These are phyloP conservation scores for Anaeromyces robustus DNA, from an alignment of 192 early-diverging fungal species.

Conservation along the genomic window DNA sequence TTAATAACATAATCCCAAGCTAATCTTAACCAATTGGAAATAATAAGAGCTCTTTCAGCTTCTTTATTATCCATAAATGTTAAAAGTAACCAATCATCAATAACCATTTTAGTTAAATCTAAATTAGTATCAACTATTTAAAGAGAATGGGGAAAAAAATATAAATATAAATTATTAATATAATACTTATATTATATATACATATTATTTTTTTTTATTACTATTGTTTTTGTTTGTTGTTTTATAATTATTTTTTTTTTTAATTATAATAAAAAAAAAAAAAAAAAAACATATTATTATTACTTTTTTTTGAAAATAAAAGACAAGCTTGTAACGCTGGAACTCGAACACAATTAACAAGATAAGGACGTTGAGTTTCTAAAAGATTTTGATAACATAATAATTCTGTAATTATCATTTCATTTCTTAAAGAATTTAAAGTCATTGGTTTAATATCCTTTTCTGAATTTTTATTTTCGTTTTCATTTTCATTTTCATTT, in stretches of 20 bases:
- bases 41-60: slow-evolving; percentile 19
- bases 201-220: no score
- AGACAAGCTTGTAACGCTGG: slow-evolving; percentile 35
- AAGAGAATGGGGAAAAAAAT: background rate
- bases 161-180: no score
- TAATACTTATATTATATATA: no score
- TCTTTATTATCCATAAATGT: slow-evolving; percentile 19
- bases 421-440: slow-evolving; percentile 13
- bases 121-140: slow-evolving; percentile 34
- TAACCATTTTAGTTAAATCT: slow-evolving; percentile 30
- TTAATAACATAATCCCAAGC: slow-evolving; percentile 26
- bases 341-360: slow-evolving; percentile 39
- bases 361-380: slow-evolving; percentile 50
- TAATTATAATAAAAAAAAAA: background rate
- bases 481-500: slow-evolving; percentile 11
- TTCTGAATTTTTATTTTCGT: no score
- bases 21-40: slow-evolving; percentile 27
- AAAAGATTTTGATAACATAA: slow-evolving; percentile 44
- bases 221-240: no score
- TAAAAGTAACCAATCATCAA: slow-evolving; percentile 39
- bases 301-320: slow-evolving; percentile 37
- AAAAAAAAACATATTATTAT: no score
- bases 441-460: slow-evolving; percentile 16
- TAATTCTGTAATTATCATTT: slow-evolving; percentile 20
- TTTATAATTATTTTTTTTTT: background rate